Base-by-base conservation (phyloP, 192 early-diverging fungal species). In the Podila clonocystis region DNA sequence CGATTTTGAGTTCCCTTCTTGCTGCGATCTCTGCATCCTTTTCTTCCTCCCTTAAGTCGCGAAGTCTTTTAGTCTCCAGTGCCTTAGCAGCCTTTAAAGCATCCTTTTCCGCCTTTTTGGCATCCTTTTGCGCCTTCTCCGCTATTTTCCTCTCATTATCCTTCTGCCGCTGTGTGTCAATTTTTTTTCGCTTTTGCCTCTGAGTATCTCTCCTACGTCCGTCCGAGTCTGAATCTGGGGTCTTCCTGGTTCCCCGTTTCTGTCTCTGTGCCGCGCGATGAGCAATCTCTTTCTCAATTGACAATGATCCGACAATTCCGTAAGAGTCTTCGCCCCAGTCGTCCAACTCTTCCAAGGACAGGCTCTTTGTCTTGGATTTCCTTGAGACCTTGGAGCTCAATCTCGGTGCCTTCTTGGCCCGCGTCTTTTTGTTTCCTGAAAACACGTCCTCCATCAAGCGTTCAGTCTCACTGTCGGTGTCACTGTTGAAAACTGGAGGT, bases 1-100 rank as follows among this genome's bases (percentile, higher is more conserved):
- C 84, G 22, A 80, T 52, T 34, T 68, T 65, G 6, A 80, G 34
- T 2, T 74, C 61, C 19, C 72, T 58, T 3, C 20, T 38, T 5
- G 68, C 74, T 57, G 58, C 48, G 30, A 65, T 82, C 29, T 84
- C 76, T 57, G 68, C 70, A 19, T 61, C 19, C 1, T 73, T 50
- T 33, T 26, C 50, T 9, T 69, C 52, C 1, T 8, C 24, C 26
- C 17, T 45, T 15, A 45, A 17, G 15, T 45, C 41, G 2, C 41
- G 41, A 45, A 45, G 41, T 45, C 15, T 38, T n/a, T 30, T 60
- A 12, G 41, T 59, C 30, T 55, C 52, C 6, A 19, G 11, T 19
- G 50, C 62, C 20, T 26, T 36, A 11, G 62, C 65, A 22, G 50
- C 12, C 2, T 41, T 52, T 20, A 52, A 9, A 17, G 50, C 61